Base-by-base conservation (phyloP, 768 basidiomycete genomes). In the Leccinum truebloodii region DNA sequence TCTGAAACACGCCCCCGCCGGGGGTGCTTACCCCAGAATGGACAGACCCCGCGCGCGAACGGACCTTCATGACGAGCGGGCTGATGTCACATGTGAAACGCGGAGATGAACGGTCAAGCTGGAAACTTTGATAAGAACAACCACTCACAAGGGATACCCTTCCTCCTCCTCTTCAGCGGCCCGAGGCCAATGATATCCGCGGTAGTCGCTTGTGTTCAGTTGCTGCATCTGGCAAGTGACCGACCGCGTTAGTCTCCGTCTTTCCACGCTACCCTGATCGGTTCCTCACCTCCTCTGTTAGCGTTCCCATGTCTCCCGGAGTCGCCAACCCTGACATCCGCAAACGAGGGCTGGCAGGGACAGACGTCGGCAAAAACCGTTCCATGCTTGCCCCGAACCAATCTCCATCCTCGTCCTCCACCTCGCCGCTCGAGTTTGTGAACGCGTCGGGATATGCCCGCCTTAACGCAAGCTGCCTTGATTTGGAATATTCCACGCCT, bases 391-490 rank as follows among this genome's bases (percentile, higher is more conserved):
- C 77, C 4, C 80, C 67, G 32, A 69, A 64, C 78, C 70, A 73
- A 10, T 65, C 69, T 20, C 54, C 26, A 3, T 81, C 78, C 52
- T 80, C 78, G 54, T 81, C 80, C 62, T 81, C 84, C 61, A 76
- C 75, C 57, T 81, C 82, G 1, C 80, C 84, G 24, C 78, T 82
- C 7, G 71, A 74, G 46, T 85, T 86, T 66, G 87, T 83, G 79
- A 97, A 98, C 57, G 90, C 87, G 65, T 98, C 95, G 2, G 97
- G 97, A 73, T 99, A 98, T 16, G 96, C 97, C 35, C 96, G 81
- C 65, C 96, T 80, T 60, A 99, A 80, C 18, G 94, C 93, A 55
- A 98, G 79, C 76, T 96, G 95, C 46, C 97, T 80, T 26, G 94
- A 91, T 80, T 98, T 99, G 74, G 89, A 88, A 75, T 99, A 99